Evolutionary conservation across 2,329 filamentous ascomycete genomes (phyloP), one percentile per base, ranked within the genome.

Genomic region (Fonsecaea multimorphosa): DNA sequence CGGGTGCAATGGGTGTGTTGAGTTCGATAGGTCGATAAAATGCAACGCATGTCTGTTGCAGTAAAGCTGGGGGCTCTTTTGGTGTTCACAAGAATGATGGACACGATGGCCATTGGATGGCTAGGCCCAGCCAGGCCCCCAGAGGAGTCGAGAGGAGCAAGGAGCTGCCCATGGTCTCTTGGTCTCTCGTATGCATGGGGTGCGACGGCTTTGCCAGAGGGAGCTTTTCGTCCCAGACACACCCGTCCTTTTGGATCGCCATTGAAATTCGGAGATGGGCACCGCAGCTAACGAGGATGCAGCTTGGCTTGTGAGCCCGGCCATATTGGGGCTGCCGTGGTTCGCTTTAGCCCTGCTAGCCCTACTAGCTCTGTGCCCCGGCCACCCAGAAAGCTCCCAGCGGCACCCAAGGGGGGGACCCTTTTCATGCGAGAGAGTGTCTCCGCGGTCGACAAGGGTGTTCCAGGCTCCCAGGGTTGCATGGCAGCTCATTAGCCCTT

Each of bases 221-320:
- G 38, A n/a, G 5, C 3, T 40, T 19, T 24, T 49, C 24, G 44
- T 24, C 9, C 44, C 12, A 24, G 44, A 49, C 44, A 8, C 44
- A 49, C 22, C 44, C 44, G 46, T 52, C 44, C 29, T 36, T 52
- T 29, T 52, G 58, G 58, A 60, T 52, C 44, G n/a, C 34, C 58
- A 29, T 60, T 46, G 58, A 52, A 46, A 52, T 51, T 46, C 32
- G 31, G 34, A 53, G 46, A 40, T 54, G 58, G 27, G 24, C 51
- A 40, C 36, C 1, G 14, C 14, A 8, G 16, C 49, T 61, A 61
- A 54, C 6, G 12, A 12, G 8, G 32, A 55, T 27, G 14, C 2
- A 40, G 58, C 32, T 55, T 38, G 36, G 58, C 49, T 22, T 34
- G 27, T 0, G 5, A 5, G 31, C 51, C 31, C 31, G 51, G 51